Evolutionary conservation across 2,329 filamentous ascomycete genomes (phyloP), one percentile per base, ranked within the genome.

Genomic region (Neofusicoccum ribis): DNA sequence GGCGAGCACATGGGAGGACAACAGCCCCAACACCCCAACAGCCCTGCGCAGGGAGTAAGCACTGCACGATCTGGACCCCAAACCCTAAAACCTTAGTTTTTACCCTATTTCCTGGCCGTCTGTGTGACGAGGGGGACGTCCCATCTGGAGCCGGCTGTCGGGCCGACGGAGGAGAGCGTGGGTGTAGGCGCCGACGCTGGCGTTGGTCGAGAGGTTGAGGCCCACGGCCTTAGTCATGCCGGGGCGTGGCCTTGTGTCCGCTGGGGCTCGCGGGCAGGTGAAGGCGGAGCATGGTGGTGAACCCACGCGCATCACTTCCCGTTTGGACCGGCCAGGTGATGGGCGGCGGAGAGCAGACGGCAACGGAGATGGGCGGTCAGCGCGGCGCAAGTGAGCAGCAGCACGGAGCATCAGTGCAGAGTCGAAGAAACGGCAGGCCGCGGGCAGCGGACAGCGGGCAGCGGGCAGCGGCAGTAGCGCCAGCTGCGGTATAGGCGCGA

Each of bases 341-440:
- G n/a, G 37, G 37, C 27, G 11, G 14, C 12, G 31, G 31, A 5
- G 51, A 23, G 50, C 31, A 51, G 46, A 36, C 3, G 50, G 36
- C 51, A 12, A 43, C 43, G 43, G 56, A 60, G 31, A 47, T 47
- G 27, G 37, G 56, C 56, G 56, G 56, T 47, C 56, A 60, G 56
- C 56, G 34, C 36, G 20, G 20, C 20, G 20, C 20, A 23, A 23
- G 20, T 23, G 20, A 23, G 20, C 20, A 23, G 20, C 20, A 23
- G 20, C 20, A 23, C 20, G 56, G 31, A 46, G 56, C 31, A 27
- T 31, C 27, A 56, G 15, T 12, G 11, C 20, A 3, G 12, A 59
- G 23, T n/a, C 9, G 27, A 31, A 31, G 27, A 5, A 31, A 31
- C 27, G 27, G 27, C 27, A 31, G 27, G 27, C 27, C 5, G 27